Evolutionary conservation across 768 basidiomycete genomes (phyloP), one percentile per base, ranked within the genome.

Genomic region (Saitozyma podzolica): DNA sequence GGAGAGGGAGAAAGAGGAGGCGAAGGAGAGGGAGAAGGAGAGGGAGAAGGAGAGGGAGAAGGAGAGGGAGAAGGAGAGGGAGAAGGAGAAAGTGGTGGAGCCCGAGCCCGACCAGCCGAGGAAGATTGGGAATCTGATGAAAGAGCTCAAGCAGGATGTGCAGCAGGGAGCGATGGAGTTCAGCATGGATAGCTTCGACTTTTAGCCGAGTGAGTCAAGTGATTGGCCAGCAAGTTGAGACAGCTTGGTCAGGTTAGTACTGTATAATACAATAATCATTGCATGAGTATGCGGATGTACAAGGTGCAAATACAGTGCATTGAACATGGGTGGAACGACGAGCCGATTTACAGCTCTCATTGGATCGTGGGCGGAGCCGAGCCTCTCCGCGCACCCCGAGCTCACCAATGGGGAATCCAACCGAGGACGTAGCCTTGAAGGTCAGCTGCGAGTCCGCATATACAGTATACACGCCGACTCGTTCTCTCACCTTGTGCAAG

Each of bases 131-230:
- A 89, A 84, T 68, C 80, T 96, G 73, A 87, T 96, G 83, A 92
- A 90, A 80, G 86, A 88, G n/a, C 91, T 92, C 13, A 93, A 92
- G 77, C 88, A 90, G 74, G 89, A 93, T 79, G 84, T 90, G 14
- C 65, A 71, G 59, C 78, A 79, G 50, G 78, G 76, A 11, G 76
- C 64, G 17, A 69, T 70, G 63, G 78, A 79, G 58, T 79, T 79
- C 61, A 66, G 74, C 51, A 76, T 74, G 72, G 65, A 75, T 52
- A 65, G 56, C 50, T 75, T 75, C 66, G n/a, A n/a, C 19, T 41
- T 20, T 37, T 53, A 29, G 29, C 29, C 29, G 29, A 29, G 29
- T 29, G 29, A 29, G 29, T 29, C 29, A 29, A 29, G 29, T 29
- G 29, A 5, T 2, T 29, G 5, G 29, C 29, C 2, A 29, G 29